Evolutionary conservation across 495 filamentous ascomycete genomes (phyloP).

Genomic region (Delitschia confertaspora): DNA sequence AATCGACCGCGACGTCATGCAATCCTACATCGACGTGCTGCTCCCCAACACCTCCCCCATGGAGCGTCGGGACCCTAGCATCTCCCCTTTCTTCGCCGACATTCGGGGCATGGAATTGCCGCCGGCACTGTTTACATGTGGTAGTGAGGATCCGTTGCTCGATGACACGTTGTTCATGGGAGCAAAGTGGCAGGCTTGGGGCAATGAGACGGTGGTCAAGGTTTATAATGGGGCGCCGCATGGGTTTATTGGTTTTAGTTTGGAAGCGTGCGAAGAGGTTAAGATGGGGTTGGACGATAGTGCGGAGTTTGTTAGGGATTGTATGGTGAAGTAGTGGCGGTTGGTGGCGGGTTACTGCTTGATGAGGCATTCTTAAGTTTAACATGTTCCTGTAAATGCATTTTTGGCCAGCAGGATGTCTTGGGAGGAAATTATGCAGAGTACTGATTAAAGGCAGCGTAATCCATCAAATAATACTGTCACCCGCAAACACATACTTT

Average conservation of each 20-base stretch:
- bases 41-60: constrained; percentile 35
- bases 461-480: too few species aligned
- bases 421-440: too few species aligned
- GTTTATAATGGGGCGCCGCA: constrained; percentile 47
- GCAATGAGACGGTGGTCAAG: constrained; percentile 42
- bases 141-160: constrained; percentile 46
- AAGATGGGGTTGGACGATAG: constrained; percentile 20
- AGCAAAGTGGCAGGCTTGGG: constrained; percentile 43
- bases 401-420: too few species aligned
- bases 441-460: too few species aligned
- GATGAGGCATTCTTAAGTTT: too few species aligned
- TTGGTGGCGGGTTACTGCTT: too few species aligned
- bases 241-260: constrained; percentile 38
- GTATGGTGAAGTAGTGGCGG: neutral
- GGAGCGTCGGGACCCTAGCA: constrained; percentile 31
- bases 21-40: constrained; percentile 38
- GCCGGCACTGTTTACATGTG: constrained; percentile 44
- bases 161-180: constrained; percentile 50
- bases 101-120: constrained; percentile 40
- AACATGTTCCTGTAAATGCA: too few species aligned
- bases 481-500: too few species aligned
- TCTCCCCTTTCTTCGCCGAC: constrained; percentile 36
- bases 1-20: constrained; percentile 36
- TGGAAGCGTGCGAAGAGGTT: constrained; percentile 10
- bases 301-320: constrained; percentile 17